Evolutionary conservation across 306 rosid species (phyloP), one percentile per base, ranked within the genome.

Genomic region (Bauhinia variegata): DNA sequence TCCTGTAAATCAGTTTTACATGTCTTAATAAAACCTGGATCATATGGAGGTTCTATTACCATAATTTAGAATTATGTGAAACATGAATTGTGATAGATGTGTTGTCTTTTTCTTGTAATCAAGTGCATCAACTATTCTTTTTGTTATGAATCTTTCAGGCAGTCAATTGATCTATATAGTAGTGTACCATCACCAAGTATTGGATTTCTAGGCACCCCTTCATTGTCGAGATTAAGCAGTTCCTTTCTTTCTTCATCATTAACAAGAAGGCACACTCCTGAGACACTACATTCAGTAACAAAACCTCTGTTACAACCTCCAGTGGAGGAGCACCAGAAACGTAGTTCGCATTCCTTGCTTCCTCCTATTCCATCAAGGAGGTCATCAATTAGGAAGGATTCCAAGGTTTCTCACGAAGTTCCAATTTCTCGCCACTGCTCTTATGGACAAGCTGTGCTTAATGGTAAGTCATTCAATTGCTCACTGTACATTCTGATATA

Each of bases 221-320:
- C 98, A 23, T 38, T 92, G 73, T 59, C 89, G n/a, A 87, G 96
- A 84, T 66, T 95, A 38, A 87, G 99, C 70, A 88, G 99, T 65
- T 95, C 99, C 0, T 95, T 85, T 76, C 89, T 93, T 13, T 89
- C 97, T 32, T 70, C 99, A 23, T 86, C 99, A 36, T 71, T 95
- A 42, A 90, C 99, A 63, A 95, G 92, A 73, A 90, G 99, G 79
- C 79, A 88, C 91, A 90, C 99, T 63, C 99, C 97, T n/a, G 99
- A 95, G 73, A 16, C 77, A 4, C 79, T 88, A 52, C 79, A 88
- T n/a, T 62, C 86, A 16, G 78, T 66, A 34, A 32, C 91, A 19
- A 95, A 84, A 60, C 97, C 97, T 43, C 60, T 83, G 33, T 62
- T 88, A 43, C 81, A 76, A 19, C 68, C 73, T 2, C 28, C 55